phyloP scores from a whole-genome alignment of 768 basidiomycete genomes.

The Leucocoprinus leucothites region DNA sequence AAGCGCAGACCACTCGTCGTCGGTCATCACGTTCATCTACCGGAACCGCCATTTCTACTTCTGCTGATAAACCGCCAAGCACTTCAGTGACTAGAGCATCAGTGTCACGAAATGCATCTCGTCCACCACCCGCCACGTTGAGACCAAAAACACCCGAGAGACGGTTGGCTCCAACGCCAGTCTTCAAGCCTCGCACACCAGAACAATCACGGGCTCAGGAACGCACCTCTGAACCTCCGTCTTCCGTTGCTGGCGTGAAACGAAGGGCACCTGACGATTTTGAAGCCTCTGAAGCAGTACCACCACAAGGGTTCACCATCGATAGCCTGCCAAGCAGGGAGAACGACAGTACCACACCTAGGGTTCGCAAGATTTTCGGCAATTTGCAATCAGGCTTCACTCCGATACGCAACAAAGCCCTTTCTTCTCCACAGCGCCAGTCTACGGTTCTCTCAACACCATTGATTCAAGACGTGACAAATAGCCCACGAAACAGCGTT shows the following conservation, averaged over 20 bases:
- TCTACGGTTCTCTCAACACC: conserved; percentile 31
- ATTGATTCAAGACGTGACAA: conserved; percentile 58
- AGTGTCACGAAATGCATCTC: conserved; percentile 36
- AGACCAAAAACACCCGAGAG: conserved; percentile 56
- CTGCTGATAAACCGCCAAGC: conserved; percentile 16
- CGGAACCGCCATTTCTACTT: conserved; percentile 16
- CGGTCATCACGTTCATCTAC: conserved; percentile 23
- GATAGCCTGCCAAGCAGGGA: conserved; percentile 47
- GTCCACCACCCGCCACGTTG: conserved; percentile 31
- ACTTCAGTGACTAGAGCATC: conserved; percentile 19
- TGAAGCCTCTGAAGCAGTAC: conserved; percentile 51
- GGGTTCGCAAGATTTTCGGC: conserved; percentile 56
- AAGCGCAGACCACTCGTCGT: conserved; percentile 19
- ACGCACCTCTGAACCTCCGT: conserved; percentile 26
- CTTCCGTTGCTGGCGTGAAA: conserved; percentile 60
- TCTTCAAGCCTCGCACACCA: conserved; percentile 54
- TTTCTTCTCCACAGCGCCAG: conserved; percentile 49
- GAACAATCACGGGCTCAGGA: conserved; percentile 31
- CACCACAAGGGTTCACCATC: conserved; percentile 62
- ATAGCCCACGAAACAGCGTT: conserved; percentile 46
- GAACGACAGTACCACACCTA: conserved; percentile 50
- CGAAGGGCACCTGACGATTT: conserved; percentile 77
- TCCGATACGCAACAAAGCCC: conserved; percentile 54
- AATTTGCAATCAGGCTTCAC: conserved; percentile 69
- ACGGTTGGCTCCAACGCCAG: conserved; percentile 31